phyloP scores from a whole-genome alignment of 768 basidiomycete genomes.

The Naganishia antarctica region DNA sequence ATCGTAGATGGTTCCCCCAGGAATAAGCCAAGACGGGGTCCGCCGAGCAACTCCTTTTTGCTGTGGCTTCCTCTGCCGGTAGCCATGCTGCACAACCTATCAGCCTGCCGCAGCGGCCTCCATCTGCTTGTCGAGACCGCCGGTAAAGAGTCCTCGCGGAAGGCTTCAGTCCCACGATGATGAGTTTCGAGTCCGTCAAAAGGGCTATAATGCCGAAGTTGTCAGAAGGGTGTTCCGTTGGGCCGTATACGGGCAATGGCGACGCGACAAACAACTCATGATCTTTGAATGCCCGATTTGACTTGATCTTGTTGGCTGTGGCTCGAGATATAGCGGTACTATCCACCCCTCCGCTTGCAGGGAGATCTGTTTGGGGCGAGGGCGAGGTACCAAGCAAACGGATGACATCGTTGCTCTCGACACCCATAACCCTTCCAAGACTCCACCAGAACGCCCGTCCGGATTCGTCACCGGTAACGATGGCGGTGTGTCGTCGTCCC shows the following conservation, averaged over 20 bases:
- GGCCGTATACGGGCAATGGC: slow-evolving; percentile 76
- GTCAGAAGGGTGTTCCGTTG: slow-evolving; percentile 69
- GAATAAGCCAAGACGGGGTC: slow-evolving; percentile 73
- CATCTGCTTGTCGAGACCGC: slow-evolving; percentile 35
- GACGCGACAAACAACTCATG: slow-evolving; percentile 70
- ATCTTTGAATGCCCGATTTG: neutral
- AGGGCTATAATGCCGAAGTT: slow-evolving; percentile 73
- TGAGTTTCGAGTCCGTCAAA: slow-evolving; percentile 81
- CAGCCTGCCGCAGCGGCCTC: slow-evolving; percentile 28
- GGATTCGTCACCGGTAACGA: slow-evolving; percentile 81
- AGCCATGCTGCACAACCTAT: slow-evolving; percentile 43
- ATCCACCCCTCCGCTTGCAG: neutral
- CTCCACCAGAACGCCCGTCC: slow-evolving; percentile 94
- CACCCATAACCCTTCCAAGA: slow-evolving; percentile 85
- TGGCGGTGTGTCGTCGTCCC: slow-evolving; percentile 83
- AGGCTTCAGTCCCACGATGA: slow-evolving; percentile 88
- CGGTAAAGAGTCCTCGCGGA: slow-evolving; percentile 80
- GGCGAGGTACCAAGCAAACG: slow-evolving; percentile 68
- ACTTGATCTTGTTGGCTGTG: neutral
- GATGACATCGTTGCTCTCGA: slow-evolving; percentile 89
- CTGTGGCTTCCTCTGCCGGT: slow-evolving; percentile 23
- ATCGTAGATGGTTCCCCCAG: slow-evolving; percentile 67
- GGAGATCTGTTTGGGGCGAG: too few species aligned
- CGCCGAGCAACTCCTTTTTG: neutral
- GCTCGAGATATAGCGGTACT: neutral